These are phyloP conservation scores for Epichloe scottii DNA, from an alignment of 2,329 filamentous ascomycete species.

Conservation along the genomic window DNA sequence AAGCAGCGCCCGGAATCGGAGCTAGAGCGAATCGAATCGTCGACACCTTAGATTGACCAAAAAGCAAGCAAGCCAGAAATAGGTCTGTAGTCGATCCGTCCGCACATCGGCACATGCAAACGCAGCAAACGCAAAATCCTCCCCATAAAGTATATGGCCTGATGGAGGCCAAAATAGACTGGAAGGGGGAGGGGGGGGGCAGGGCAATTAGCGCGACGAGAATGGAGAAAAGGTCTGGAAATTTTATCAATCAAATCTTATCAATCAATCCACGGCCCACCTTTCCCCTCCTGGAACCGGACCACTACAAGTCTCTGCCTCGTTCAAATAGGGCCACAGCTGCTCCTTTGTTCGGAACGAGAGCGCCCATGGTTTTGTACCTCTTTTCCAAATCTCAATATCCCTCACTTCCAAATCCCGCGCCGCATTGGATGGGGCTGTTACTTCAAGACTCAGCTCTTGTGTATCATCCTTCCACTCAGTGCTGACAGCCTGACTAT, in stretches of 20 bases:
- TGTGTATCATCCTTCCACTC: neutral
- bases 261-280: conserved; percentile 30
- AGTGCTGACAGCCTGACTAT: neutral
- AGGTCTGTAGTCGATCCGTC: neutral
- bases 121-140: neutral
- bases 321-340: conserved; percentile 6
- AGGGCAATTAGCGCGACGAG: neutral
- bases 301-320: conserved; percentile 10
- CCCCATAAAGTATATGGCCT: neutral
- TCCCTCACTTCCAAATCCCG: neutral
- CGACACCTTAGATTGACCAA: no score
- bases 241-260: conserved; percentile 36
- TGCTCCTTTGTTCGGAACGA: conserved; percentile 3
- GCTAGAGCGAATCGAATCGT: no score
- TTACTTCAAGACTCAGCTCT: neutral
- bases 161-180: neutral
- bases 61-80: no score
- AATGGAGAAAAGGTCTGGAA: neutral
- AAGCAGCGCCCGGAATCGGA: no score
- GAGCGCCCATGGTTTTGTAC: neutral
- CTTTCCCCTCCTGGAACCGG: conserved; percentile 21
- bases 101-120: neutral
- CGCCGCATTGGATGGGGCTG: neutral
- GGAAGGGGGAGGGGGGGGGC: no score
- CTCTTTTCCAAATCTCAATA: neutral